Conservation (phyloP, 1,284 basidiomycete genomes). For the Leccinum brunneo-olivaceum region DNA sequence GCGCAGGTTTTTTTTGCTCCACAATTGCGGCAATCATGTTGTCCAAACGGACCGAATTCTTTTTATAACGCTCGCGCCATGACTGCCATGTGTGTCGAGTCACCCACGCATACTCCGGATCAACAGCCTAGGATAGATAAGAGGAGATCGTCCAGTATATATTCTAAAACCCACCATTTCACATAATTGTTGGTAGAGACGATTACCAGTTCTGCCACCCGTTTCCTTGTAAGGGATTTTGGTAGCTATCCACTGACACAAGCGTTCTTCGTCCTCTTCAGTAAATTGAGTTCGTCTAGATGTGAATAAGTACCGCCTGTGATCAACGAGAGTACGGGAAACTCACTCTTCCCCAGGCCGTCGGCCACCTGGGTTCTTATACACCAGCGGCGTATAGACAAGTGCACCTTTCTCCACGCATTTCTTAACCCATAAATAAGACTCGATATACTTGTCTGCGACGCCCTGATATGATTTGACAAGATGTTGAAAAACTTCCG, state of each 20-base stretch:
- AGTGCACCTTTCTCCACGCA: slow-evolving; percentile 62
- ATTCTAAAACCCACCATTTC: slow-evolving; percentile 35
- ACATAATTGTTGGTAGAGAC: slow-evolving; percentile 62
- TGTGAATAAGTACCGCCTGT: slow-evolving; percentile 2
- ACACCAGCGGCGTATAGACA: slow-evolving; percentile 63
- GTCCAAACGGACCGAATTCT: slow-evolving; percentile 64
- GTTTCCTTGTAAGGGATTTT: slow-evolving; percentile 76
- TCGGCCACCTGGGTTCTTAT: slow-evolving; percentile 75
- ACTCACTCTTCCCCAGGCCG: slow-evolving; percentile 74
- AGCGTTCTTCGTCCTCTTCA: slow-evolving; percentile 60
- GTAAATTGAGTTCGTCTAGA: slow-evolving; percentile 68
- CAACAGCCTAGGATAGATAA: slow-evolving; percentile 34
- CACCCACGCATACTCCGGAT: slow-evolving; percentile 72
- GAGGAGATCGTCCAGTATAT: background rate
- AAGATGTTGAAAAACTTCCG: slow-evolving; percentile 62
- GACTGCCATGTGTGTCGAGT: slow-evolving; percentile 81
- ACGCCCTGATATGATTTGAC: slow-evolving; percentile 62
- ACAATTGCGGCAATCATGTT: slow-evolving; percentile 56
- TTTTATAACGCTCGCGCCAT: slow-evolving; percentile 81
- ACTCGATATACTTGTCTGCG: slow-evolving; percentile 66
- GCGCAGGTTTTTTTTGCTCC: slow-evolving; percentile 54
- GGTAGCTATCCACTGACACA: slow-evolving; percentile 69
- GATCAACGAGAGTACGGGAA: background rate
- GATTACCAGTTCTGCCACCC: slow-evolving; percentile 71
- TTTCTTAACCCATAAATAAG: slow-evolving; percentile 73